Evolutionary conservation across 345 rosid genomes (phyloP), one percentile per base, ranked within the genome.

Genomic region (Boechera divaricarpa): DNA sequence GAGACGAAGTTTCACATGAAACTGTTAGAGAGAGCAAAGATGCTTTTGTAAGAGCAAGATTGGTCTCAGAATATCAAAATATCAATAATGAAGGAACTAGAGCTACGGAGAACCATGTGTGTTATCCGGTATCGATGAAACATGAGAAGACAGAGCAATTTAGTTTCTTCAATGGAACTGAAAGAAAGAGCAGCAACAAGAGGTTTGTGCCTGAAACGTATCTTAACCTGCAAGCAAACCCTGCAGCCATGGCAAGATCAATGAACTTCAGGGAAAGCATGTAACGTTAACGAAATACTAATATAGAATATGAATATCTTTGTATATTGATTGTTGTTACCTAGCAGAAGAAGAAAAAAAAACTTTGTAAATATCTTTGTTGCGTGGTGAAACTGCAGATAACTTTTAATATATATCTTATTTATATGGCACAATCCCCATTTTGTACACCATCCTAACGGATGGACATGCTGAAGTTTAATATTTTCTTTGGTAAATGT

Each of bases 201-300:
- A 77, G 73, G 28, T 60, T 66, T 12, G 72, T 66, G 3, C 73
- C 72, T 29, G 76, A 74, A 63, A 68, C 82, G 65, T 66, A 85
- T 74, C 67, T 78, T 0, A 78, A 55, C 52, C 57, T 88, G 74
- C 93, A 80, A 68, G 88, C 89, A 56, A 90, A 92, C 78, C 97
- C 96, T 18, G 92, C 93, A 42, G 96, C 97, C 53, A 65, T 86
- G 81, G 87, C 82, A 56, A 83, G 92, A 64, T 88, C 96, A 32
- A 73, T 83, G 72, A 84, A 81, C 69, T 92, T 92, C 82, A 91
- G 77, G 0, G 93, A 92, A 69, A 85, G 69, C 80, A 80, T 73
- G 31, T 72, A 85, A 77, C 26, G 33, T 24, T 70, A 18, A 62
- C 33, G 13, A 60, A 28, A 52, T 59, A 28, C 15, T 10, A 21